Evolutionary conservation across 2,329 filamentous ascomycete species (phyloP).

Genomic region (Paraphaeosphaeria minitans): DNA sequence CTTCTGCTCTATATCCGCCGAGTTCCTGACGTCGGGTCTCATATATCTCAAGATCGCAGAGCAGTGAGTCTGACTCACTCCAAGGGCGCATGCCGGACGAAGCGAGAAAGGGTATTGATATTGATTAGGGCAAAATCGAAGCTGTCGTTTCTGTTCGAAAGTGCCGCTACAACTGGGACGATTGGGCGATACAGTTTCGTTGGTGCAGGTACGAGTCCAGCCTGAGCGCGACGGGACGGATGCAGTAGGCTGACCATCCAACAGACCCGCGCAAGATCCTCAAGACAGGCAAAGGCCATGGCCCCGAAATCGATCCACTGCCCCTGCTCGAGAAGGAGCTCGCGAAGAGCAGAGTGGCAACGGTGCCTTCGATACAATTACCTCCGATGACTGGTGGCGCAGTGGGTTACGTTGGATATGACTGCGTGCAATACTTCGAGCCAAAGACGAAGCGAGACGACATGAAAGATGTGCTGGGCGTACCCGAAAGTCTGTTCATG

Average conservation of each 20-base stretch:
- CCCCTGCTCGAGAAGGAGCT: slow-evolving; percentile 83
- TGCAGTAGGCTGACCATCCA: slow-evolving; percentile 15
- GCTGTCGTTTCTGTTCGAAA: slow-evolving; percentile 94
- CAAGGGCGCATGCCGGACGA: not conserved
- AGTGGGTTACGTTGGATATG: slow-evolving; percentile 96
- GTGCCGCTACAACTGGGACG: slow-evolving; percentile 86
- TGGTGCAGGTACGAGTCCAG: slow-evolving; percentile 67
- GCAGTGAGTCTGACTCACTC: slow-evolving; percentile 60
- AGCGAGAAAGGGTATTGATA: not conserved
- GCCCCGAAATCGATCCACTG: slow-evolving; percentile 81
- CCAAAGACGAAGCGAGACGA: slow-evolving; percentile 88
- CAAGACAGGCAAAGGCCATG: slow-evolving; percentile 86
- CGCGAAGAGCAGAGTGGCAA: slow-evolving; percentile 75
- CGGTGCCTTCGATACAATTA: slow-evolving; percentile 79
- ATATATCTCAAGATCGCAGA: slow-evolving; percentile 91
- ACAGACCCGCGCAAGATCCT: slow-evolving; percentile 74
- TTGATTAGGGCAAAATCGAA: slow-evolving; percentile 63
- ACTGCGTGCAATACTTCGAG: slow-evolving; percentile 97
- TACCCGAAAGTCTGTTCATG: slow-evolving; percentile 97
- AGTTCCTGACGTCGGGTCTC: slow-evolving; percentile 90
- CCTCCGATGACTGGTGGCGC: slow-evolving; percentile 90
- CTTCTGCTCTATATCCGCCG: slow-evolving; percentile 83
- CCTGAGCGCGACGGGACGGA: not conserved
- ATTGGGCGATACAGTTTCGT: slow-evolving; percentile 97
- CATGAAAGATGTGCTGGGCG: slow-evolving; percentile 83